These are phyloP conservation scores for Corymbia maculata DNA, from an alignment of 345 rosid genomes.

Conservation along the genomic window DNA sequence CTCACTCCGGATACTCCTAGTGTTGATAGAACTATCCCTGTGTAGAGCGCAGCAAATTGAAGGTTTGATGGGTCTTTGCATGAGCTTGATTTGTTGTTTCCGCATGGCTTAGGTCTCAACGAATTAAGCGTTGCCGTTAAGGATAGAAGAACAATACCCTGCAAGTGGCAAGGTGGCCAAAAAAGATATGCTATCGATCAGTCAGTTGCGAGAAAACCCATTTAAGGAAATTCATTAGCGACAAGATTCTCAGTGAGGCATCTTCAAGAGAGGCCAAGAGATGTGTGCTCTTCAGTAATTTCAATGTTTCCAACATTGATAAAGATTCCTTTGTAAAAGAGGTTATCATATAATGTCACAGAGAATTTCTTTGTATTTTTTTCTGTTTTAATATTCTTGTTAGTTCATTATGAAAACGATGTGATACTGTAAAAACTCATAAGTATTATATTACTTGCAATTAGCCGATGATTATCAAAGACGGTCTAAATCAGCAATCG, in stretches of 20 bases:
- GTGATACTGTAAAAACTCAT: not conserved
- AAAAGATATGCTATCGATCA: not conserved
- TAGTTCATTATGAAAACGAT: not conserved
- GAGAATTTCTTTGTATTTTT: not conserved
- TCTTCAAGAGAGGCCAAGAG: not conserved
- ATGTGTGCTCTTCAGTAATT: not conserved
- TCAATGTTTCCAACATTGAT: not conserved
- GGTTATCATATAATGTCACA: not conserved
- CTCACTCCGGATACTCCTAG: slow-evolving; percentile 3
- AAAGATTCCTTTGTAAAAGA: not conserved
- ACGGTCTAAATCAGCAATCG: not conserved
- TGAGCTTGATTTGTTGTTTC: not conserved
- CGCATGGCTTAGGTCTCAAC: slow-evolving; percentile 3
- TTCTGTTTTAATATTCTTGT: not conserved
- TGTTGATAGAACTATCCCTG: not conserved
- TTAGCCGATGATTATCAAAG: not conserved
- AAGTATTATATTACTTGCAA: not conserved
- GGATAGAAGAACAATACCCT: slow-evolving; percentile 3
- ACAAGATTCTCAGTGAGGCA: not conserved
- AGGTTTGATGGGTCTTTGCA: not conserved
- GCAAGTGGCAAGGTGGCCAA: not conserved
- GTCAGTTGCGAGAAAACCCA: not conserved
- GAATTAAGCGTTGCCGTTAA: slow-evolving; percentile 4
- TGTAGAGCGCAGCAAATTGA: slow-evolving; percentile 2
- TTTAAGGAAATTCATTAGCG: not conserved